Base-by-base conservation (phyloP, 2,329 filamentous ascomycete species). In the Fusarium sp. region DNA sequence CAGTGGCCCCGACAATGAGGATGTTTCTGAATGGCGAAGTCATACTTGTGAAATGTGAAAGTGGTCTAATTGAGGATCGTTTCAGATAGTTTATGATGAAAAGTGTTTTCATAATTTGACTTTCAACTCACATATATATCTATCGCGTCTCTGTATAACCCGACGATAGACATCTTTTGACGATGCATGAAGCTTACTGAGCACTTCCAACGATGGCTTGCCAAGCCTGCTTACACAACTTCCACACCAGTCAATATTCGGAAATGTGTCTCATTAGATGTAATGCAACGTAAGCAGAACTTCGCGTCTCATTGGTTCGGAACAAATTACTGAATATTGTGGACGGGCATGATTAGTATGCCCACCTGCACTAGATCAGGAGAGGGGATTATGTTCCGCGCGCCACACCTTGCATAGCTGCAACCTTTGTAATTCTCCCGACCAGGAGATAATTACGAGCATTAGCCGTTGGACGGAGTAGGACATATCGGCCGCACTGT, bases 21-120 rank as follows among this genome's bases (percentile, higher is more conserved):
- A 63, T 63, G 10, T 34, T 63, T 7, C 5, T 63, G 7, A 63
- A 63, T 3, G 60, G 60, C 0, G 60, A 63, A 22, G 46, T 42
- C 60, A 63, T 63, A 5, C 18, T 32, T 6, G 3, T 10, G 4
- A 8, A 30, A 50, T 9, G 16, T 15, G 15, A 32, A 2, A 16
- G 30, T 32, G 15, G 6, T 30, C 14, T 15, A 8, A 30, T 32
- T 8, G 30, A 15, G 1, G 8, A 16, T 32, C 7, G 14, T 32
- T 32, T 32, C 14, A 32, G 15, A 32, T 32, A 9, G 30, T 32
- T 32, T 16, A 32, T 38, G 34, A n/a, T 38, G 34, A 12, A 1
- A 40, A 9, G 9, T 1, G 15, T 6, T 1, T 16, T 27, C 0
- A 3, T 22, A 18, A 16, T n/a, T 34, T 22, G 10, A 14, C 24